Conservation (phyloP, 2,329 filamentous ascomycete species). For the Remersonia thermophila region DNA sequence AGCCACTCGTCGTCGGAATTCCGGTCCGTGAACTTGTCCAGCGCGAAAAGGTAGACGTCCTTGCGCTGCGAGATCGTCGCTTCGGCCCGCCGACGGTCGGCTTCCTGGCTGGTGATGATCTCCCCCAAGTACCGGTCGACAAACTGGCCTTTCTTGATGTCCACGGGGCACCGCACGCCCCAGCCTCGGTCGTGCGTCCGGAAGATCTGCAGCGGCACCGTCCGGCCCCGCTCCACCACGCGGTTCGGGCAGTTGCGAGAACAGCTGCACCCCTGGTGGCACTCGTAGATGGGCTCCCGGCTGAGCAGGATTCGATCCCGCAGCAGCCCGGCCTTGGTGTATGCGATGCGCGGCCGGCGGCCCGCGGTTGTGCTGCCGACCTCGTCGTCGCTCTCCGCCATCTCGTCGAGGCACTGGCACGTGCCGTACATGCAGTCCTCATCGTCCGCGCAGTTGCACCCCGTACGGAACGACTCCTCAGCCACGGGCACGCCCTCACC, state of each 20-base stretch:
- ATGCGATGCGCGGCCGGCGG: slow-evolving; percentile 17
- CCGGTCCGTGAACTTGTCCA: slow-evolving; percentile 65
- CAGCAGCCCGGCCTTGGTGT: slow-evolving; percentile 36
- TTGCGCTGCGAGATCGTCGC: slow-evolving; percentile 49
- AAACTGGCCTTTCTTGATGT: slow-evolving; percentile 61
- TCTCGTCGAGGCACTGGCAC: slow-evolving; percentile 53
- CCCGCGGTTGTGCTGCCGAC: slow-evolving; percentile 37
- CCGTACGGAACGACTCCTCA: slow-evolving; percentile 50
- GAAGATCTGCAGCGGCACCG: slow-evolving; percentile 64
- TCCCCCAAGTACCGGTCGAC: slow-evolving; percentile 70
- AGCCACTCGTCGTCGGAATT: slow-evolving; percentile 44
- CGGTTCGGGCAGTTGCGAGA: slow-evolving; percentile 55
- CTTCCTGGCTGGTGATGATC: slow-evolving; percentile 51
- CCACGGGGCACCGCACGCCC: slow-evolving; percentile 55
- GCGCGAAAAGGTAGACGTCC: slow-evolving; percentile 64
- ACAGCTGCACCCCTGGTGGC: slow-evolving; percentile 60
- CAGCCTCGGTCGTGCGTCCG: slow-evolving; percentile 61
- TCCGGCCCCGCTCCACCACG: slow-evolving; percentile 62
- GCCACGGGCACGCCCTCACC: slow-evolving; percentile 46
- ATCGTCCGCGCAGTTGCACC: slow-evolving; percentile 53
- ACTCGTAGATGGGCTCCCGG: slow-evolving; percentile 63
- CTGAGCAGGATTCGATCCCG: slow-evolving; percentile 39
- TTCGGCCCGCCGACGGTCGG: slow-evolving; percentile 47
- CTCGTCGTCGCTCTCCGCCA: slow-evolving; percentile 44
- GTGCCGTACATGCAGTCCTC: slow-evolving; percentile 53